Conservation (phyloP, 2,329 filamentous ascomycete genomes). For the Aspergillus hortae region DNA sequence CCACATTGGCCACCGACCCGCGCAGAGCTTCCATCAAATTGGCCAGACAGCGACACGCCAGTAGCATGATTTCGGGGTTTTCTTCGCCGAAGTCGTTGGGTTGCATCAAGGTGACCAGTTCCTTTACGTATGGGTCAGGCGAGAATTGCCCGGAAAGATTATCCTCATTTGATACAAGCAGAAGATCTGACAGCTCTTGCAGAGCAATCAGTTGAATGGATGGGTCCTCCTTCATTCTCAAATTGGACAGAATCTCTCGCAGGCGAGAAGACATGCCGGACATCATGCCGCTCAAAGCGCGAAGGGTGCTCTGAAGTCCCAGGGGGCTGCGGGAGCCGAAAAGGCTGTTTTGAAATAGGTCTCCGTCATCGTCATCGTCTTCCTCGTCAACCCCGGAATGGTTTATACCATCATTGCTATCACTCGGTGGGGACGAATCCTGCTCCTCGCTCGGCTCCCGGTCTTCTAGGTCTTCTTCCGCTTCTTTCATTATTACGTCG, state of each 20-base stretch:
- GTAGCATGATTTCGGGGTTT: slow-evolving; percentile 94
- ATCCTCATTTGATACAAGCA: slow-evolving; percentile 94
- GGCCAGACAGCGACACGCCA: slow-evolving; percentile 91
- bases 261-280: slow-evolving; percentile 76
- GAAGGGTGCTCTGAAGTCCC: slow-evolving; percentile 73
- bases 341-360: slow-evolving; percentile 57
- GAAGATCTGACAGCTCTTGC: slow-evolving; percentile 86
- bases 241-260: slow-evolving; percentile 69
- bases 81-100: slow-evolving; percentile 82
- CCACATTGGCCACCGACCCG: slow-evolving; percentile 87
- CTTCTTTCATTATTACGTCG: slow-evolving; percentile 69
- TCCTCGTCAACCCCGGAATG: slow-evolving; percentile 52
- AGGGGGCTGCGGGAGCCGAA: slow-evolving; percentile 65
- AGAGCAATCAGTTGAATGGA: slow-evolving; percentile 88
- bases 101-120: slow-evolving; percentile 88
- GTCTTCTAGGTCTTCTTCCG: slow-evolving; percentile 52
- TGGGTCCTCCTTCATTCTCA: slow-evolving; percentile 79
- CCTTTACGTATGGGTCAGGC: slow-evolving; percentile 91
- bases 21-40: slow-evolving; percentile 97
- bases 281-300: slow-evolving; percentile 89
- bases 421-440: slow-evolving; percentile 57
- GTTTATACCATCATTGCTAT: slow-evolving; percentile 63
- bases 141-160: slow-evolving; percentile 93
- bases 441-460: slow-evolving; percentile 46
- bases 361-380: slow-evolving; percentile 58